phyloP scores from a whole-genome alignment of 2,329 filamentous ascomycete species.

The Fusarium duplospermum region DNA sequence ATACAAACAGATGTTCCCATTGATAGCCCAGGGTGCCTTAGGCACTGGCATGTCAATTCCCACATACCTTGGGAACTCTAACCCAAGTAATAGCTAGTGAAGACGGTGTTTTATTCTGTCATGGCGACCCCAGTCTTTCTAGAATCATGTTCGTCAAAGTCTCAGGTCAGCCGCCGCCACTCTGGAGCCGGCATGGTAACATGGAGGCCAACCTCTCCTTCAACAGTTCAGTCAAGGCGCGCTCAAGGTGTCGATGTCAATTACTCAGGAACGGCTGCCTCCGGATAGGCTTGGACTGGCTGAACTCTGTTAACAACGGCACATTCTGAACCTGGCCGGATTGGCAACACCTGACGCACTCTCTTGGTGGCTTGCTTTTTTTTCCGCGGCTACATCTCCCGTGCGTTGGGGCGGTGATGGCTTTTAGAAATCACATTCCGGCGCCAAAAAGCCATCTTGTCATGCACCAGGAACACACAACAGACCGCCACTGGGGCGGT shows the following conservation, averaged over 20 bases:
- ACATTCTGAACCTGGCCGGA: neutral
- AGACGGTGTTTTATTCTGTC: neutral
- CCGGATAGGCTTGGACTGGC: neutral
- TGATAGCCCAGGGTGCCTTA: neutral
- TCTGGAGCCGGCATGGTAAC: neutral
- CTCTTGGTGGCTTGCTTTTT: neutral
- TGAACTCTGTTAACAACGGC: neutral
- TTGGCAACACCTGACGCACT: neutral
- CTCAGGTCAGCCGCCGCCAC: neutral
- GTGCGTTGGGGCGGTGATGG: constrained; percentile 16
- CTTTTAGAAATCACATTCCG: constrained; percentile 29
- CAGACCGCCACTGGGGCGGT: constrained; percentile 20
- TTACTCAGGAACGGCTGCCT: neutral
- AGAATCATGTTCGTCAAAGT: neutral
- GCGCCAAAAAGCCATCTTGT: neutral
- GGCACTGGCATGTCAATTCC: neutral
- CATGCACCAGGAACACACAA: constrained; percentile 10
- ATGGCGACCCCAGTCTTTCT: neutral
- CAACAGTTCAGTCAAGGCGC: neutral
- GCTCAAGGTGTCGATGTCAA: neutral
- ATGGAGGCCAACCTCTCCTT: neutral
- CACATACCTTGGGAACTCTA: neutral
- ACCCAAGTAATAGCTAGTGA: neutral
- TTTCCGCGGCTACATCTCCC: neutral
- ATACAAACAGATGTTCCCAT: neutral